Conservation (phyloP, 2,329 filamentous ascomycete genomes). For the Neofusicoccum kwambonambiense region DNA sequence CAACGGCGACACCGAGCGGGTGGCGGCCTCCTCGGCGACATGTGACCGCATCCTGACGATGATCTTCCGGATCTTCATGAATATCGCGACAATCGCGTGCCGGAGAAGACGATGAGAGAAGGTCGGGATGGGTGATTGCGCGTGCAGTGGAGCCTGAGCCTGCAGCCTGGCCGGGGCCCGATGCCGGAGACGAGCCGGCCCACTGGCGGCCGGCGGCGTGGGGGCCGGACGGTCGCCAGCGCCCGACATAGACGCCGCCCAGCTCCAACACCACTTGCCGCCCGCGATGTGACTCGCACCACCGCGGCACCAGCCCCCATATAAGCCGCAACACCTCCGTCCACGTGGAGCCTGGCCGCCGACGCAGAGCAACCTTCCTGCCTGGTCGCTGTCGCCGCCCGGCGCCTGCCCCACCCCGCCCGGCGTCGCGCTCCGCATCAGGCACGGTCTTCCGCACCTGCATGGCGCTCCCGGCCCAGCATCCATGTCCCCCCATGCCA, state of each 20-base stretch:
- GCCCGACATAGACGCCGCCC: background rate
- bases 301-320: background rate
- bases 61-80: background rate
- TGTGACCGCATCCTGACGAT: background rate
- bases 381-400: background rate
- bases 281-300: background rate
- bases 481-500: background rate
- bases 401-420: background rate
- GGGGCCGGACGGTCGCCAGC: background rate
- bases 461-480: background rate
- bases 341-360: background rate
- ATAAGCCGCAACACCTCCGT: background rate
- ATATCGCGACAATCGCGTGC: background rate
- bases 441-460: conserved; percentile 9
- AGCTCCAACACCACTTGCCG: background rate
- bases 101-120: background rate
- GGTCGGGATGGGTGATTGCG: background rate
- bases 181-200: conserved; percentile 2
- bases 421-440: conserved; percentile 2
- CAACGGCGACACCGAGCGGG: background rate
- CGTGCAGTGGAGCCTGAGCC: background rate
- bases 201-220: background rate
- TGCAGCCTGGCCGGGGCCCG: background rate
- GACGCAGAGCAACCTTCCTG: conserved; percentile 8
- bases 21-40: background rate